These are phyloP conservation scores for Protomyces arabidopsidicola DNA, from an alignment of 1,139 yeast species.

Conservation along the genomic window DNA sequence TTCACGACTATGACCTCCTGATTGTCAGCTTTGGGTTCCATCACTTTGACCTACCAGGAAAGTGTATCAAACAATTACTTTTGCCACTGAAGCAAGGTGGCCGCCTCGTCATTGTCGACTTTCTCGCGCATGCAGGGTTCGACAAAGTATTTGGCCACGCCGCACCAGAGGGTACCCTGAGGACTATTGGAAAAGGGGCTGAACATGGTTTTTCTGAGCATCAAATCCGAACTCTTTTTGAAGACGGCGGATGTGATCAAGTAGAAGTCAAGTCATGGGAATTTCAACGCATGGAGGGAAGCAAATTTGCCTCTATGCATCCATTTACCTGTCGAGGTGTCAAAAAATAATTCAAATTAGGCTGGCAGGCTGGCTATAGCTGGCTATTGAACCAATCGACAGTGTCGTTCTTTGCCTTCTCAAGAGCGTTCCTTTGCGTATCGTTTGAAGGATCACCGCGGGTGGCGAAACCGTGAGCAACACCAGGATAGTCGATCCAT, in stretches of 20 bases:
- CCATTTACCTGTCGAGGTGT: constrained; percentile 14
- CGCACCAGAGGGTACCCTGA: background rate
- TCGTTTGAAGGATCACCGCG: constrained; percentile 5
- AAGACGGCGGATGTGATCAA: constrained; percentile 7
- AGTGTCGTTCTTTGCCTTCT: background rate
- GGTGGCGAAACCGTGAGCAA: constrained; percentile 11
- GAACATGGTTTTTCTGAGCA: background rate
- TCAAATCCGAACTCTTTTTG: constrained; percentile 1
- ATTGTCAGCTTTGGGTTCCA: constrained; percentile 10
- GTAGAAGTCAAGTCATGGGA: constrained; percentile 10
- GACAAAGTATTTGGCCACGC: background rate
- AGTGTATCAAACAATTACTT: background rate
- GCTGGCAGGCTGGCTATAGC: background rate
- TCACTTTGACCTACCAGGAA: constrained; percentile 14
- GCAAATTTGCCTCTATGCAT: constrained; percentile 3
- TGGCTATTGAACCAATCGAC: background rate
- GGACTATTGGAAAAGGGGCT: constrained; percentile 17
- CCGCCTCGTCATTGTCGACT: constrained; percentile 17
- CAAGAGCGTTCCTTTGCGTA: background rate
- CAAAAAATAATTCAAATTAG: background rate
- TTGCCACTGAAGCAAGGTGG: constrained; percentile 2
- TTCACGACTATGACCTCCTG: background rate
- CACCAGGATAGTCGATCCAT: background rate
- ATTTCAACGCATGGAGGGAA: background rate
- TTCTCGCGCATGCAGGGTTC: constrained; percentile 6